phyloP scores from a whole-genome alignment of 495 filamentous ascomycete genomes.

The Lasiosphaeria hispida region DNA sequence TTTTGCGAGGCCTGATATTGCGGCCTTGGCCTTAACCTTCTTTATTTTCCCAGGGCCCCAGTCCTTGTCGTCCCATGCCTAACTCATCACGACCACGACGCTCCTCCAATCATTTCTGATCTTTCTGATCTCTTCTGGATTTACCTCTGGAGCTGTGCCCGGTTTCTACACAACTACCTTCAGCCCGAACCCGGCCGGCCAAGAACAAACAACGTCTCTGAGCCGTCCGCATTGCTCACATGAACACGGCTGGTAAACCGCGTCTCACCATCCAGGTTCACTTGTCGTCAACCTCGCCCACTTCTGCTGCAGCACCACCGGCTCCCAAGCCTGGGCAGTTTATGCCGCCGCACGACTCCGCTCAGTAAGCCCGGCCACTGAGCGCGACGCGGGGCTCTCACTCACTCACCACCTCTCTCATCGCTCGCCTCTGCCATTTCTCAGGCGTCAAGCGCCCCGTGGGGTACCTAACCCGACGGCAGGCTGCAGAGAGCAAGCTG shows the following conservation, averaged over 20 bases:
- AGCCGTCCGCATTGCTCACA: slow-evolving; percentile 4
- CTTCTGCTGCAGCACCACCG: slow-evolving; percentile 6
- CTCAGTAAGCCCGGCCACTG: not conserved
- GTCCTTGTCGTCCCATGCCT: not conserved
- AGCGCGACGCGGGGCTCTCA: not conserved
- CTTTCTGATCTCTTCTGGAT: slow-evolving; percentile 1
- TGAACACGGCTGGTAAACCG: slow-evolving; percentile 29
- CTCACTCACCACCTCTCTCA: not conserved
- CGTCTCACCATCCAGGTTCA: slow-evolving; percentile 18
- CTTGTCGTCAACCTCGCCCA: not conserved
- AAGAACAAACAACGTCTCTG: not conserved
- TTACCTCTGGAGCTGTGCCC: not conserved
- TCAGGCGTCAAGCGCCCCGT: not conserved
- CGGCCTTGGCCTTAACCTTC: slow-evolving; percentile 19
- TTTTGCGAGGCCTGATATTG: slow-evolving; percentile 9
- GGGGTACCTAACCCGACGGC: not conserved
- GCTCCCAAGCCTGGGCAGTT: slow-evolving; percentile 1
- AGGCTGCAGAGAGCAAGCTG: slow-evolving; percentile 16
- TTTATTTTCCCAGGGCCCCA: slow-evolving; percentile 14
- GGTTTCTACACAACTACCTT: not conserved
- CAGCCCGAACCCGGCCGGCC: not conserved
- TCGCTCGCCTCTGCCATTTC: not conserved
- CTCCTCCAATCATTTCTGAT: slow-evolving; percentile 4
- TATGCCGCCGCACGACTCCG: not conserved
- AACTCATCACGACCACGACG: not conserved